Percentiles rank a stretch among this genome's conserved stretches.
Conservation (phyloP, 176 grass and related monocot species). For the Musa itinerans region DNA sequence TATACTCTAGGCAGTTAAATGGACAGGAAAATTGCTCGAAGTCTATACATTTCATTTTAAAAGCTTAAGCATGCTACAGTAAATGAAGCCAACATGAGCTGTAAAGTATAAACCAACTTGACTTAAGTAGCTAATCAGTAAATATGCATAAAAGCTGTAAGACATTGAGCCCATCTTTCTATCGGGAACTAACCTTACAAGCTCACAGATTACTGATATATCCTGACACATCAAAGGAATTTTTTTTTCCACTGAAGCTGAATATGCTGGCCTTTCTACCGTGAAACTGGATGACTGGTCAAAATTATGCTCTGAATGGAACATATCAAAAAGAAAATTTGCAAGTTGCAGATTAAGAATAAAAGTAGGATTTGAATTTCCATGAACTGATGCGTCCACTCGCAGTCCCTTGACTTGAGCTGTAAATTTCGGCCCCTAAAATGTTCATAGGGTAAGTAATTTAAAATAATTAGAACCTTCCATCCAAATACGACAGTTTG, state of each 20-base stretch:
- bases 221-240: conserved; percentile 26
- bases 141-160: background rate
- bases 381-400: conserved; percentile 60
- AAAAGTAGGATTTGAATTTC: conserved; percentile 39
- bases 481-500: background rate
- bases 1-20: background rate
- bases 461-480: conserved; percentile 10
- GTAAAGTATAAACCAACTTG: background rate
- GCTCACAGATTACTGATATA: conserved; percentile 27
- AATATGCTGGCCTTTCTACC: conserved; percentile 42
- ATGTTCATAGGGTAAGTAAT: conserved; percentile 27
- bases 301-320: conserved; percentile 31
- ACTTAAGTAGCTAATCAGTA: too few relatives aligned
- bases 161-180: background rate
- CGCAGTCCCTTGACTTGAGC: conserved; percentile 57
- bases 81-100: background rate
- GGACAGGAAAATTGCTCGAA: background rate
- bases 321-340: conserved; percentile 62
- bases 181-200: conserved; percentile 32
- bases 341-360: conserved; percentile 48
- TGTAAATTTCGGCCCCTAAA: conserved; percentile 72
- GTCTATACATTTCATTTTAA: background rate
- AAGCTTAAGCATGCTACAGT: background rate
- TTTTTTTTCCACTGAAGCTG: conserved; percentile 39
- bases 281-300: conserved; percentile 36